Percentiles rank a stretch among this genome's conserved stretches.
These are phyloP conservation scores for Penicillium paxilli DNA, from an alignment of 495 filamentous ascomycete genomes.

Conservation along the genomic window DNA sequence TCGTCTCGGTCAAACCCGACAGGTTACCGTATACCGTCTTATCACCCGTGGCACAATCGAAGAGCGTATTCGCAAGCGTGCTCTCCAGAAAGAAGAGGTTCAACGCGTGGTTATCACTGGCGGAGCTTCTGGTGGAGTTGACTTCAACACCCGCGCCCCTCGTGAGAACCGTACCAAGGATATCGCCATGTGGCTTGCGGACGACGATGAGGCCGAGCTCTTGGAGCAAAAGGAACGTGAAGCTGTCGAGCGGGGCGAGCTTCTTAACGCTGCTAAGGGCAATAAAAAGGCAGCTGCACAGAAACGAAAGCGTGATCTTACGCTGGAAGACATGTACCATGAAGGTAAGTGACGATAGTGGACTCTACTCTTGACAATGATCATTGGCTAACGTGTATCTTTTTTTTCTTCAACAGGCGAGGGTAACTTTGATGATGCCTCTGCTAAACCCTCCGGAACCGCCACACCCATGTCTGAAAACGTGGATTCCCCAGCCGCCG, in stretches of 20 bases:
- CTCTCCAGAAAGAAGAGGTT: slow-evolving; percentile 97
- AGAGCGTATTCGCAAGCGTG: slow-evolving; percentile 96
- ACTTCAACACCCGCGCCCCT: slow-evolving; percentile 82
- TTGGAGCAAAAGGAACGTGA: slow-evolving; percentile 90
- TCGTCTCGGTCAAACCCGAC: slow-evolving; percentile 92
- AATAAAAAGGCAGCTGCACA: slow-evolving; percentile 52
- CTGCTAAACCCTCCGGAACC: slow-evolving; percentile 76
- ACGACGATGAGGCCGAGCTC: slow-evolving; percentile 89
- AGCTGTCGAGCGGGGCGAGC: slow-evolving; percentile 58
- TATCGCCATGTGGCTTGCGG: slow-evolving; percentile 94
- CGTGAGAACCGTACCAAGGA: slow-evolving; percentile 92
- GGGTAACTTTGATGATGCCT: slow-evolving; percentile 85
- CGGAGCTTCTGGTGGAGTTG: slow-evolving; percentile 77
- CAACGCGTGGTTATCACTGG: slow-evolving; percentile 97
- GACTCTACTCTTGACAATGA: too few species aligned
- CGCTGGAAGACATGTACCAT: slow-evolving; percentile 96
- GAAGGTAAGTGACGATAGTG: slow-evolving; percentile 72
- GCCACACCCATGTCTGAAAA: slow-evolving; percentile 74
- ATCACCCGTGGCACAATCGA: slow-evolving; percentile 98
- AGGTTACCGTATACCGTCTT: slow-evolving; percentile 95
- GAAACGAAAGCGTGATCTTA: slow-evolving; percentile 74
- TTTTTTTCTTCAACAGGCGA: slow-evolving; percentile 67
- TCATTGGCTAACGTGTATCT: too few species aligned
- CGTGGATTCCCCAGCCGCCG: slow-evolving; percentile 38
- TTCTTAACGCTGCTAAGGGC: slow-evolving; percentile 51